These are phyloP conservation scores for Sicyos baderoa DNA, from an alignment of 306 rosid species.

Conservation along the genomic window DNA sequence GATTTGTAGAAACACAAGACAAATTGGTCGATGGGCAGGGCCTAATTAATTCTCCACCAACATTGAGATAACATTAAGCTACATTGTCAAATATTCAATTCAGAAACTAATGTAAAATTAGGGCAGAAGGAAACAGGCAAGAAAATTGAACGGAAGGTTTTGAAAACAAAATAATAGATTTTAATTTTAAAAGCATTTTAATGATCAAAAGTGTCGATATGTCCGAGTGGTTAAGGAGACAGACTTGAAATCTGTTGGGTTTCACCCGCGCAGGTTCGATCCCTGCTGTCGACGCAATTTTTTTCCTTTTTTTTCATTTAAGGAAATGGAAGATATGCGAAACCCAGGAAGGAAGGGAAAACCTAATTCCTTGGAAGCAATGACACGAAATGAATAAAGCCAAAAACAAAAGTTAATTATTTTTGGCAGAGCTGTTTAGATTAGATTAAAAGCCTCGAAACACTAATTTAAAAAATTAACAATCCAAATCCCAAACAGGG, in stretches of 20 bases:
- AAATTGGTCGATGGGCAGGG: too few species aligned
- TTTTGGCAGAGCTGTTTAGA: background rate
- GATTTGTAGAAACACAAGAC: too few species aligned
- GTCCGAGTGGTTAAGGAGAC: constrained; percentile 23
- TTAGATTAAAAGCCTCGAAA: background rate
- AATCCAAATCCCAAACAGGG: background rate
- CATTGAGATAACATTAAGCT: too few species aligned
- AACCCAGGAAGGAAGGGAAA: background rate
- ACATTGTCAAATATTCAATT: background rate
- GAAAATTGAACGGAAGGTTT: too few species aligned
- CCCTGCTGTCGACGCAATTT: constrained; percentile 5
- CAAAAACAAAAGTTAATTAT: background rate
- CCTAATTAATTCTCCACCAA: too few species aligned
- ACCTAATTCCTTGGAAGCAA: background rate
- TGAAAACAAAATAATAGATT: too few species aligned
- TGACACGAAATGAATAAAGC: constrained; percentile 11
- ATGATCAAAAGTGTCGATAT: background rate
- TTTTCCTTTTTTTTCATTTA: background rate
- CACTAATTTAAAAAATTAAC: background rate
- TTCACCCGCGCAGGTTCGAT: constrained; percentile 19
- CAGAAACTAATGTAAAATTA: background rate
- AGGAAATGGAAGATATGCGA: too few species aligned
- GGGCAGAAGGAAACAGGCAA: background rate
- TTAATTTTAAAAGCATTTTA: too few species aligned
- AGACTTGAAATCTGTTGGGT: constrained; percentile 22